These are phyloP conservation scores for Xylaria telfairii DNA, from an alignment of 495 filamentous ascomycete genomes.

Conservation along the genomic window DNA sequence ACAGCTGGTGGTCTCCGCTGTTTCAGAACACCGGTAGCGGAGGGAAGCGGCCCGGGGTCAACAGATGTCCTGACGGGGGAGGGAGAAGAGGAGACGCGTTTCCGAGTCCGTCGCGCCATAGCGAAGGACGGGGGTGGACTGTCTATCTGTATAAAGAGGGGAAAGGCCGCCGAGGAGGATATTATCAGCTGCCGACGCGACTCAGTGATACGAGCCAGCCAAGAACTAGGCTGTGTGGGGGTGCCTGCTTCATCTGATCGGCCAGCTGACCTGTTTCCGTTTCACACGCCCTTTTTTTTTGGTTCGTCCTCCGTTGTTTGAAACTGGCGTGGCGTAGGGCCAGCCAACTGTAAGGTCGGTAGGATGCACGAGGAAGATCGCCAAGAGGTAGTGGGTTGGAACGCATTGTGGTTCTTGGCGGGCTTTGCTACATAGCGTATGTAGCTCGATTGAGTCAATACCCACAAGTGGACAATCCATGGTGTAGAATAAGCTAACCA, in stretches of 20 bases:
- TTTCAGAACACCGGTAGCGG: slow-evolving; percentile 11
- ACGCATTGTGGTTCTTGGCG: background rate
- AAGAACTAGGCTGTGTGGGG: background rate
- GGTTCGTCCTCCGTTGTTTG: background rate
- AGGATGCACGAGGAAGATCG: background rate
- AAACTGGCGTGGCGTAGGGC: background rate
- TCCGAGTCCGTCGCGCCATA: slow-evolving; percentile 11
- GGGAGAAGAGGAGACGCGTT: background rate
- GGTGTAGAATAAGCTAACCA: background rate
- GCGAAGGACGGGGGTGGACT: background rate
- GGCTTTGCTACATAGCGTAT: no score
- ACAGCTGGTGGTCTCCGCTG: slow-evolving; percentile 11
- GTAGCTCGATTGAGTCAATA: background rate
- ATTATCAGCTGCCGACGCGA: background rate
- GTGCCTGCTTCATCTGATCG: background rate
- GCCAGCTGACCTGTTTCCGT: background rate
- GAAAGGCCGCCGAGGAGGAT: background rate
- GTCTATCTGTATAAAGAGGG: background rate
- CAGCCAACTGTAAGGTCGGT: background rate
- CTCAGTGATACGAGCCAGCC: background rate
- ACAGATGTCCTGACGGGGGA: background rate
- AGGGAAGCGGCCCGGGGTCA: background rate
- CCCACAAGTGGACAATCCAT: background rate
- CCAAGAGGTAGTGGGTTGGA: background rate
- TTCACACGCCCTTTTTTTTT: background rate